Conservation (phyloP, 2,329 filamentous ascomycete genomes). For the Cordyceps tenuipes region DNA sequence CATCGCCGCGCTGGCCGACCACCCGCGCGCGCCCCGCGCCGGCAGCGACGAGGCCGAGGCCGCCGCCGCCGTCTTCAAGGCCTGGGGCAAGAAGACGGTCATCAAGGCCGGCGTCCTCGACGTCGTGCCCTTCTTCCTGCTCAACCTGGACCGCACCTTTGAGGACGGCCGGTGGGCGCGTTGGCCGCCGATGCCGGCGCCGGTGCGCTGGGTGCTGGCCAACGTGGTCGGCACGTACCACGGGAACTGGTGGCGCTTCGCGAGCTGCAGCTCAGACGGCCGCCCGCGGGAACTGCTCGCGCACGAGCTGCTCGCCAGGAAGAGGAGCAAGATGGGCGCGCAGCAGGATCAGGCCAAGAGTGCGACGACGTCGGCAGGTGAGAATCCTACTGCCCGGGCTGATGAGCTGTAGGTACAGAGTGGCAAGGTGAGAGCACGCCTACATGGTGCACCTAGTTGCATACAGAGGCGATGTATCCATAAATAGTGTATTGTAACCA, state of each 20-base stretch:
- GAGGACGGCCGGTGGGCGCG: slow-evolving; percentile 52
- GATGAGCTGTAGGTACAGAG: background rate
- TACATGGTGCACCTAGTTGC: no score
- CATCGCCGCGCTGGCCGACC: slow-evolving; percentile 40
- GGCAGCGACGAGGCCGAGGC: slow-evolving; percentile 35
- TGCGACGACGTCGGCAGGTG: background rate
- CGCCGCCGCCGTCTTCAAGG: slow-evolving; percentile 45
- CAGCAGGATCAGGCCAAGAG: background rate
- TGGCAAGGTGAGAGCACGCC: no score
- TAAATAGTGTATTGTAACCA: background rate
- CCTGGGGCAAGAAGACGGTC: slow-evolving; percentile 56
- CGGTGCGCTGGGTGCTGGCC: slow-evolving; percentile 50
- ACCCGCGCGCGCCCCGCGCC: slow-evolving; percentile 41
- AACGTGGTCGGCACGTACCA: slow-evolving; percentile 51
- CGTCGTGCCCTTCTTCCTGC: slow-evolving; percentile 55
- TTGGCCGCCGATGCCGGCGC: slow-evolving; percentile 57
- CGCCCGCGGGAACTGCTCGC: slow-evolving; percentile 47
- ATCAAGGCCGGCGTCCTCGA: slow-evolving; percentile 51
- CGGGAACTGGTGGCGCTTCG: slow-evolving; percentile 55
- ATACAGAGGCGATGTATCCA: no score
- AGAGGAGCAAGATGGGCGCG: background rate
- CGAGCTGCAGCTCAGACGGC: slow-evolving; percentile 49
- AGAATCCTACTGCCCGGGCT: background rate
- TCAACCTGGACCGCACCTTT: slow-evolving; percentile 51
- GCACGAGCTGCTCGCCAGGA: slow-evolving; percentile 20